Evolutionary conservation across 1,284 basidiomycete genomes (phyloP), one percentile per base, ranked within the genome.

Genomic region (Ganoderma lingzhi): DNA sequence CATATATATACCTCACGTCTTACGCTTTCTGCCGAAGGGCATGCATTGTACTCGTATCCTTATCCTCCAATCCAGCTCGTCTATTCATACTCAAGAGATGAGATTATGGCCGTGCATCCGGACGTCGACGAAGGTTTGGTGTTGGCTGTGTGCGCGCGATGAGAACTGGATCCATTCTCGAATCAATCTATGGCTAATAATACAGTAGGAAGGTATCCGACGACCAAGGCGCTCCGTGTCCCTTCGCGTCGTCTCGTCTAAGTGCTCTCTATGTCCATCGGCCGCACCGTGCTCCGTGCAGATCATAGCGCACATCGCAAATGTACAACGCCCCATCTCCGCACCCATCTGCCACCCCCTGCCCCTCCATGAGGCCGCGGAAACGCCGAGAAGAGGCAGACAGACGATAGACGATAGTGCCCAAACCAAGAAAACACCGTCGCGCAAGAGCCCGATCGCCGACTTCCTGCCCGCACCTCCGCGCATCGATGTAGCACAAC

Each of bases 141-240:
- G 23, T 17, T 35, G 8, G 35, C 9, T 55, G 28, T 14, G 28
- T 32, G 23, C 32, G n/a, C 3, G 45, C 17, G 23, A 23, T 37
- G 35, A 58, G 55, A 58, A 37, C 55, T 15, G 6, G 17, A 35
- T 59, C 19, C 35, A 39, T 37, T 59, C 19, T 32, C 35, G n/a
- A 39, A 39, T 39, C 35, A 39, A 39, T 39, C 35, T 59, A 59
- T 39, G 56, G 32, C 56, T 59, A 59, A 59, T 59, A 59, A 59
- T 59, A 59, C 56, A 59, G 35, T 59, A 39, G 56, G 55, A 59
- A 59, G 56, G 35, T 59, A 59, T 59, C 56, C 56, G 56, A 59
- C 9, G 35, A 59, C 56, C 30, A 63, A 19, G 62, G 62, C 45
- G 62, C 62, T 51, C 30, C 62, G 45, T 63, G 45, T 8, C 35